Conservation (phyloP, 805 yeast species). For the Candida wancherniae region DNA sequence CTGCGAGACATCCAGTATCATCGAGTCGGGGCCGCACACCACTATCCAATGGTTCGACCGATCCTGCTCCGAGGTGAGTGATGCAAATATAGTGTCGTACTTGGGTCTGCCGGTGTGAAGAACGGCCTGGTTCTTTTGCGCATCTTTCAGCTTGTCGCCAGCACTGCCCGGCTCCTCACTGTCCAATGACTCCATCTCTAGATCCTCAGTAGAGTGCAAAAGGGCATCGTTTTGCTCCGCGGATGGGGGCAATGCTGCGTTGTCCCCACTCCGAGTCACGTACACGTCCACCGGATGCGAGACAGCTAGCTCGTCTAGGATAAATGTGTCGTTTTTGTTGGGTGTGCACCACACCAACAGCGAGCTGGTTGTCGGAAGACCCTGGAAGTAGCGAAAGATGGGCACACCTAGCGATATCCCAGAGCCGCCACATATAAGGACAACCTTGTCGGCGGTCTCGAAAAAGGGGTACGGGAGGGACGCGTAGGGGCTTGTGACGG, state of each 20-base stretch:
- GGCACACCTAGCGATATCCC: conserved; percentile 66
- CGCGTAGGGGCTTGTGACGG: conserved; percentile 32
- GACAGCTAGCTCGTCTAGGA: conserved; percentile 35
- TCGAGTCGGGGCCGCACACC: conserved; percentile 53
- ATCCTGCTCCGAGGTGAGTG: conserved; percentile 25
- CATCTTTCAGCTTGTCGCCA: conserved; percentile 8
- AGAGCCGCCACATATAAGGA: conserved; percentile 66
- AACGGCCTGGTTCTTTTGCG: too few species aligned
- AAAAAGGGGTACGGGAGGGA: conserved; percentile 44
- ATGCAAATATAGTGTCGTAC: conserved; percentile 27
- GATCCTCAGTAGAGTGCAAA: conserved; percentile 16
- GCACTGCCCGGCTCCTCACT: conserved; percentile 12
- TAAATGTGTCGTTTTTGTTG: conserved; percentile 42
- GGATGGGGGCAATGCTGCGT: conserved; percentile 1
- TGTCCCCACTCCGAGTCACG: conserved; percentile 6
- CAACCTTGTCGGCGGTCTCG: conserved; percentile 45
- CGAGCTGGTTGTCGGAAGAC: conserved; percentile 18
- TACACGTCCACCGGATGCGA: conserved; percentile 7
- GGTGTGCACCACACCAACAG: conserved; percentile 53
- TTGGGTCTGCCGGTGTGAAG: conserved; percentile 41
- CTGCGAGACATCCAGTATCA: conserved; percentile 36
- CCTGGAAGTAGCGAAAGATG: conserved; percentile 37
- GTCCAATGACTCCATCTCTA: conserved; percentile 14
- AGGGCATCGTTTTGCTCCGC: conserved; percentile 20
- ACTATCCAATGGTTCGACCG: conserved; percentile 46